A percentile compares a stretch with the other conserved stretches of the same genome.
Conservation (phyloP, 2,329 filamentous ascomycete species). For the Hypoxylon sp. region DNA sequence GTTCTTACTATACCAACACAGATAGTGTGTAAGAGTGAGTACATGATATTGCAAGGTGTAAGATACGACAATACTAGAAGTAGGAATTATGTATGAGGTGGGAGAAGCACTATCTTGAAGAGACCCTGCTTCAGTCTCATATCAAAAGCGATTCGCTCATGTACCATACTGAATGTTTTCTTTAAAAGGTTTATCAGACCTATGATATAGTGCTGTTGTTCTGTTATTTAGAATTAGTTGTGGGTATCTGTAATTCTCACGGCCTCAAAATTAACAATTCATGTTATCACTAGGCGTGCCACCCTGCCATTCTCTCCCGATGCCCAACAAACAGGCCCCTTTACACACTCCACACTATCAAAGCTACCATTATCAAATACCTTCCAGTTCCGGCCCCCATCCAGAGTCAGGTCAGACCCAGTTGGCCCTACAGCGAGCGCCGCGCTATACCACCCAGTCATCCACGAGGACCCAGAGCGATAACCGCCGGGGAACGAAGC, state of each 20-base stretch:
- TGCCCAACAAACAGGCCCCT: conserved; percentile 52
- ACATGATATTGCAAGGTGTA: background rate
- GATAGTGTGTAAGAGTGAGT: background rate
- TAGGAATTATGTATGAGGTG: no score
- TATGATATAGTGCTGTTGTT: background rate
- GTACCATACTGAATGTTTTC: background rate
- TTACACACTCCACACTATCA: conserved; percentile 54
- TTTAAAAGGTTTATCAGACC: background rate
- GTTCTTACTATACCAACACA: background rate
- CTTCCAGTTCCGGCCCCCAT: conserved; percentile 52
- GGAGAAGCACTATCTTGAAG: no score
- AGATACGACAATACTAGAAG: no score
- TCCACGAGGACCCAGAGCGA: conserved; percentile 53
- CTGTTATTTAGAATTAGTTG: background rate
- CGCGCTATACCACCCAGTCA: conserved; percentile 45
- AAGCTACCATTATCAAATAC: conserved; percentile 53
- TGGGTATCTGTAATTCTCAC: background rate
- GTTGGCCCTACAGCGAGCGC: conserved; percentile 55
- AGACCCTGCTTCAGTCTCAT: background rate
- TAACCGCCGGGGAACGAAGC: conserved; percentile 52
- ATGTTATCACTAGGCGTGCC: conserved; percentile 37
- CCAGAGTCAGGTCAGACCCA: conserved; percentile 53
- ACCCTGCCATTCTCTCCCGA: conserved; percentile 53
- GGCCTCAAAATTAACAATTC: background rate
- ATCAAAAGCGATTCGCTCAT: background rate